Base-by-base conservation (phyloP, 345 rosid genomes). In the Ailanthus altissimus region DNA sequence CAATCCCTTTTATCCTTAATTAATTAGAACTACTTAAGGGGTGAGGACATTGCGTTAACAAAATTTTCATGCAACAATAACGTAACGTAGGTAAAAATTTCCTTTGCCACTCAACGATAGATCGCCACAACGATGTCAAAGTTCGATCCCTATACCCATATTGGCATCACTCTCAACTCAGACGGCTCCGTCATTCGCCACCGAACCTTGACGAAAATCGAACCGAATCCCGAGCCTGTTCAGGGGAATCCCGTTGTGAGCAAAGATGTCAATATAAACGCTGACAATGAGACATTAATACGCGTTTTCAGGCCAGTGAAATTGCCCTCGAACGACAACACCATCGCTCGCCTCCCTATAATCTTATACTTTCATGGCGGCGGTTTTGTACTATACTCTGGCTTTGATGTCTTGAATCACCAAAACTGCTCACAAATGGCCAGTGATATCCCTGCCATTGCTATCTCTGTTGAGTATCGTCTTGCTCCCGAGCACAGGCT, bases 401-500 rank as follows among this genome's bases (percentile, higher is more conserved):
- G 78, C 10, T 23, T 75, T 8, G 43, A 51, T 28, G 2, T 56
- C 36, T 0, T 49, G 5, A 5, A 66, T 45, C 85, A 85, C 23
- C 46, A 73, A 3, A 49, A 10, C 54, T 83, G 84, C 63, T 43
- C 76, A 1, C 21, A 40, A 11, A 20, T 85, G 2, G 75, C 86
- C 11, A 73, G 77, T 45, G 81, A 80, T 71, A 36, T 76, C n/a
- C 76, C 78, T 0, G 74, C 86, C 56, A 78, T 87, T 11, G 70
- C 82, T 3, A 59, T 87, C 5, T 80, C 84, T 0, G 81, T 85
- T 3, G 73, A 78, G n/a, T 80, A 85, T 69, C 85, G 85, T 54
- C 86, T 83, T 0, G 82, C 88, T 0, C 86, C 85, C 0, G 88
- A 84, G 74, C 75, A 83, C 42, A 72, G 78, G 32, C 85, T 87